Conservation (phyloP, 2,329 filamentous ascomycete genomes). For the Cladosporium sp. region DNA sequence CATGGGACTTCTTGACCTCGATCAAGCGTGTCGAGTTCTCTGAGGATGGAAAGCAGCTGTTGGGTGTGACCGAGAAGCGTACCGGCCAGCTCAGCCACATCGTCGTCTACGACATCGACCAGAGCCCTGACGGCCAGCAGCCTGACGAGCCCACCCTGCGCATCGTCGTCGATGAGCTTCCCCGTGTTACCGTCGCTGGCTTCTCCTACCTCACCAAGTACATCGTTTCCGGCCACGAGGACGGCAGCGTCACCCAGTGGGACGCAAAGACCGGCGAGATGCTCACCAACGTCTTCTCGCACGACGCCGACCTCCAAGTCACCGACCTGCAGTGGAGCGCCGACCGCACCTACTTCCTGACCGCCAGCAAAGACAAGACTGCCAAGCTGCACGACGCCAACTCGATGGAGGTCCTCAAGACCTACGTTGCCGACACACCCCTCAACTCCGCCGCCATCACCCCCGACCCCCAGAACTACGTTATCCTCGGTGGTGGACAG, state of each 20-base stretch:
- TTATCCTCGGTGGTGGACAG: conserved; percentile 96
- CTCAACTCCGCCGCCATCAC: conserved; percentile 95
- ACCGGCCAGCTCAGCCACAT: conserved; percentile 96
- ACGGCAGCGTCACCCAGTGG: conserved; percentile 86
- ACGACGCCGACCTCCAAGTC: conserved; percentile 80
- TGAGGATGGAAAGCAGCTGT: conserved; percentile 83
- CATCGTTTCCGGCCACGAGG: conserved; percentile 97
- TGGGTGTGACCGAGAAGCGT: conserved; percentile 97
- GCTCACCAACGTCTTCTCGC: conserved; percentile 75
- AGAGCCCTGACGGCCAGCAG: conserved; percentile 81
- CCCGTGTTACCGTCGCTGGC: conserved; percentile 95
- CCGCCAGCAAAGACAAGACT: conserved; percentile 95
- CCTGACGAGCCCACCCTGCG: conserved; percentile 76
- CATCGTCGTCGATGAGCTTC: conserved; percentile 86
- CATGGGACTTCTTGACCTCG: conserved; percentile 95
- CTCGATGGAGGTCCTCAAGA: conserved; percentile 90
- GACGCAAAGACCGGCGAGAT: conserved; percentile 89
- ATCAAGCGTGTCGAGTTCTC: conserved; percentile 98
- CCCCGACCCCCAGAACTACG: conserved; percentile 95
- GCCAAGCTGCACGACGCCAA: conserved; percentile 86
- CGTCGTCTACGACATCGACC: conserved; percentile 84
- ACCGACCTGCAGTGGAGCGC: conserved; percentile 93
- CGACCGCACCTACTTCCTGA: conserved; percentile 98
- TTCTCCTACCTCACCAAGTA: conserved; percentile 94
- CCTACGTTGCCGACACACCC: conserved; percentile 86